A percentile compares a stretch with the other conserved stretches of the same genome.
Conservation (phyloP, 768 basidiomycete species). For the Thelephora aurantiotincta region DNA sequence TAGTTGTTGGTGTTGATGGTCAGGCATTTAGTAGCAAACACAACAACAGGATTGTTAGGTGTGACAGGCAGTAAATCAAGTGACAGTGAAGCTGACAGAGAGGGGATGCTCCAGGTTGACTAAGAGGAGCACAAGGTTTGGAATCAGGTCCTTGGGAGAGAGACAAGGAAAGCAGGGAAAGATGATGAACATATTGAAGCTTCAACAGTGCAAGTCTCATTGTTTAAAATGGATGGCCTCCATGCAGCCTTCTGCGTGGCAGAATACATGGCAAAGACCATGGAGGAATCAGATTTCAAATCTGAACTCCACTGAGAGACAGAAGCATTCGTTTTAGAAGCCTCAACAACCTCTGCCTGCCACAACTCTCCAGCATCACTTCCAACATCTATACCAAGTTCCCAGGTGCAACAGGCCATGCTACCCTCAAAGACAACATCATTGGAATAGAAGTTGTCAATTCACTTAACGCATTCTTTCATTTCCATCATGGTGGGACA, state of each 20-base stretch:
- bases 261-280: conserved; percentile 14
- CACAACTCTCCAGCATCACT: conserved; percentile 10
- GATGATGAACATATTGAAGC: too few species aligned
- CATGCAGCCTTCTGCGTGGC: conserved; percentile 6
- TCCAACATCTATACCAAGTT: conserved; percentile 49
- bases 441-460: conserved; percentile 58
- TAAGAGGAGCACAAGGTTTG: not conserved
- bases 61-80: conserved; percentile 39
- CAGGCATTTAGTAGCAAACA: conserved; percentile 18
- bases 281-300: conserved; percentile 12
- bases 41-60: conserved; percentile 24
- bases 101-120: conserved; percentile 26
- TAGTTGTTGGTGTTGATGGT: conserved; percentile 42
- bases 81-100: conserved; percentile 25
- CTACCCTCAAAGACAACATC: conserved; percentile 69
- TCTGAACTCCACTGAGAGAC: conserved; percentile 2
- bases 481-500: conserved; percentile 28
- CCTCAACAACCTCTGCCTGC: not conserved
- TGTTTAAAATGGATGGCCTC: too few species aligned
- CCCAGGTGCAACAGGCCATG: conserved; percentile 68
- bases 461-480: conserved; percentile 37
- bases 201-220: too few species aligned
- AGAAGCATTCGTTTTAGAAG: not conserved
- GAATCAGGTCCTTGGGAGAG: too few species aligned
- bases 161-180: too few species aligned